phyloP scores from a whole-genome alignment of 2,329 filamentous ascomycete species.

The Blastomyces parvus region DNA sequence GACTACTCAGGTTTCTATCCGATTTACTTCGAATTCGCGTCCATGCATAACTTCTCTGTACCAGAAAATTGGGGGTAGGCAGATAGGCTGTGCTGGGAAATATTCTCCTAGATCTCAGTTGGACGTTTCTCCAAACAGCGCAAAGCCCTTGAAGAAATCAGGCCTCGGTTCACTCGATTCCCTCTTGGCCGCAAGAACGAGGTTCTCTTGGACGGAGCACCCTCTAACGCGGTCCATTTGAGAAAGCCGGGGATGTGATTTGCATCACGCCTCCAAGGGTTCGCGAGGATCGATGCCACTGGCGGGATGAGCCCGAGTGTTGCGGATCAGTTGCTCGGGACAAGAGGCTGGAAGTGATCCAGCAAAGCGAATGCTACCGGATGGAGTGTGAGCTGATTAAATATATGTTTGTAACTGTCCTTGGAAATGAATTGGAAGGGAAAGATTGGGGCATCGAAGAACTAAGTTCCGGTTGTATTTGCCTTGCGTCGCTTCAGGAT shows the following conservation, averaged over 20 bases:
- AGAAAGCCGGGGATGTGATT: conserved; percentile 2
- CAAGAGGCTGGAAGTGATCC: too few species aligned
- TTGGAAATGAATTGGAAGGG: too few species aligned
- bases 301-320: too few species aligned
- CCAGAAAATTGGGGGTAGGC: background rate
- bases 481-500: too few species aligned
- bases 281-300: background rate
- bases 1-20: conserved; percentile 14
- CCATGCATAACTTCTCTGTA: conserved; percentile 14
- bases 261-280: background rate
- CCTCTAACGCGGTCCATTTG: conserved; percentile 1
- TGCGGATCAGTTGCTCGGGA: too few species aligned
- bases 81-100: conserved; percentile 2
- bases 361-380: too few species aligned
- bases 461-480: too few species aligned
- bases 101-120: conserved; percentile 7
- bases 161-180: conserved; percentile 3
- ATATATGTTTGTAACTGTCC: too few species aligned
- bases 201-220: background rate
- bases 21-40: conserved; percentile 13
- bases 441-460: too few species aligned
- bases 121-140: background rate
- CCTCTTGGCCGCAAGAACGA: background rate
- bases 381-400: too few species aligned
- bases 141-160: conserved; percentile 5